Evolutionary conservation across 345 rosid species (phyloP).

Genomic region (Aquilaria yunnanensis): DNA sequence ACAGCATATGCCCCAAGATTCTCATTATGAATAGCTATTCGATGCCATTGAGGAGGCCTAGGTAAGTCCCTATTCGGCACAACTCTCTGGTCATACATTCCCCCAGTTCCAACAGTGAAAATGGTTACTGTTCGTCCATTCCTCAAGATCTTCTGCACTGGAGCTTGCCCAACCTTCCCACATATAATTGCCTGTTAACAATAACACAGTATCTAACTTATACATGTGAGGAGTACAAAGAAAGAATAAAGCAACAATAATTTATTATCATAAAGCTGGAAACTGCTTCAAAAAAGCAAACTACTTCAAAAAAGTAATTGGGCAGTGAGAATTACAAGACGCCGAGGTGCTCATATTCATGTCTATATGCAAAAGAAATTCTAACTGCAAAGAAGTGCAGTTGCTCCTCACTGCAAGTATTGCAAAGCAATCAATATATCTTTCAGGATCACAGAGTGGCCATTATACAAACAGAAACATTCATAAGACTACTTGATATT

Average conservation of each 20-base stretch:
- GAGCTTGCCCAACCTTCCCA: constrained; percentile 87
- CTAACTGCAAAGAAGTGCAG: too few relatives aligned
- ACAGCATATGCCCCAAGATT: constrained; percentile 74
- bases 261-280: neutral
- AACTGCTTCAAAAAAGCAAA: neutral
- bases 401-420: too few relatives aligned
- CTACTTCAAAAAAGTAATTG: too few relatives aligned
- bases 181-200: constrained; percentile 72
- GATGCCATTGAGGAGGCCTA: constrained; percentile 93
- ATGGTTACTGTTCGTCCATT: constrained; percentile 83
- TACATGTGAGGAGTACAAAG: neutral
- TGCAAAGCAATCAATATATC: too few relatives aligned
- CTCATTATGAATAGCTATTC: constrained; percentile 88
- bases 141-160: constrained; percentile 87
- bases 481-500: too few relatives aligned
- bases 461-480: too few relatives aligned
- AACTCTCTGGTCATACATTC: constrained; percentile 85
- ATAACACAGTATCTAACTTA: neutral
- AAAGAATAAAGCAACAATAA: neutral
- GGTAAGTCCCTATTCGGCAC: constrained; percentile 45
- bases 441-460: too few relatives aligned
- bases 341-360: neutral
- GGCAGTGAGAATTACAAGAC: too few relatives aligned
- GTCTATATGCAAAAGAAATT: neutral
- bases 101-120: constrained; percentile 93